Percentiles rank a stretch among this genome's conserved stretches.
Conservation (phyloP, 1,139 yeast genomes). For the Diutina rugosa region DNA sequence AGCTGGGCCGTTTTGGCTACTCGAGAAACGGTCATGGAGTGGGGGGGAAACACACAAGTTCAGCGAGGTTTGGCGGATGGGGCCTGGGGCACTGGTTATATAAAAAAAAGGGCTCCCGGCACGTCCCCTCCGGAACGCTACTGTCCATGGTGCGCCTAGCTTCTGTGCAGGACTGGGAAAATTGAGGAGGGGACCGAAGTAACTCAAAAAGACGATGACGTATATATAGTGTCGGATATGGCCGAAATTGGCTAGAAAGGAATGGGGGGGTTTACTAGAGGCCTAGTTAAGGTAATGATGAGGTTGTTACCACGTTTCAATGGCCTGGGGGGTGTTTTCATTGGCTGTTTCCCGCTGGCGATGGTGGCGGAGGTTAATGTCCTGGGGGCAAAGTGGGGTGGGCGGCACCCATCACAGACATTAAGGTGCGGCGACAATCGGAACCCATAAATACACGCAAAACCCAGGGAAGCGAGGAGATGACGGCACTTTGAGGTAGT, state of each 20-base stretch:
- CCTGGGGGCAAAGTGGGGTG: neutral
- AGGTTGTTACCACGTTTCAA: too few relatives aligned
- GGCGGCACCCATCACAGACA: neutral
- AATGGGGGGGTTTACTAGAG: too few relatives aligned
- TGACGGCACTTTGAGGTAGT: too few relatives aligned
- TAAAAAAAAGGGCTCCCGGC: neutral
- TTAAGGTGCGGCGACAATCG: neutral
- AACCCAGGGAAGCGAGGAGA: neutral
- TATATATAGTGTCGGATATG: too few relatives aligned
- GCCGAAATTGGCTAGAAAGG: too few relatives aligned
- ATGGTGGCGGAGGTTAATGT: neutral
- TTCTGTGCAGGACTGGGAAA: neutral
- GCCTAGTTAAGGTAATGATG: too few relatives aligned
- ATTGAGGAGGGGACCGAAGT: neutral
- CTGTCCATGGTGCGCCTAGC: neutral
- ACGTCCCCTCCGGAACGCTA: neutral
- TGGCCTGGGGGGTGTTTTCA: too few relatives aligned
- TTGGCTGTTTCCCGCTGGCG: too few relatives aligned
- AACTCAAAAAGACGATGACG: too few relatives aligned
- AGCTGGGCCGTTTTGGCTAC: slow-evolving; percentile 1
- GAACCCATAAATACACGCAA: neutral
- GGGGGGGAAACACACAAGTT: neutral
- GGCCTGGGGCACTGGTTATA: neutral
- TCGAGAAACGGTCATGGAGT: neutral
- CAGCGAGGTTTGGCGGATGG: neutral